These are phyloP conservation scores for Neofusicoccum kwambonambiense DNA, from an alignment of 2,329 filamentous ascomycete genomes.

Conservation along the genomic window DNA sequence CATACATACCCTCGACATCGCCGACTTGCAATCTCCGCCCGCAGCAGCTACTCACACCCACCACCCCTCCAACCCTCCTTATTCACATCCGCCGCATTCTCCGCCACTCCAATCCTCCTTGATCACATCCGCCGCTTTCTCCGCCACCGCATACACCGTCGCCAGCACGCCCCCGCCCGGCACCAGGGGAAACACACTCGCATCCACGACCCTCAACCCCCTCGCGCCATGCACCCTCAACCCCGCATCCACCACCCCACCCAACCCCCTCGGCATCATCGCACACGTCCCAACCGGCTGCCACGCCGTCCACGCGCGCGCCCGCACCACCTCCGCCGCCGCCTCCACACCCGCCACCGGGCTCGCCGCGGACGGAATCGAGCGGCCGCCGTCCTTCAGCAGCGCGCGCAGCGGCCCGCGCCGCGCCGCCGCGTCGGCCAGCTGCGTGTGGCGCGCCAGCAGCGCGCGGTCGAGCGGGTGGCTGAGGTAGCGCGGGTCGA, in stretches of 20 bases:
- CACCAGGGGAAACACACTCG: constrained; percentile 18
- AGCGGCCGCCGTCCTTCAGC: constrained; percentile 31
- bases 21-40: too few relatives aligned
- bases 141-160: constrained; percentile 14
- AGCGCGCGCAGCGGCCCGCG: constrained; percentile 32
- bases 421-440: constrained; percentile 33
- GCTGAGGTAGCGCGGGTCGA: constrained; percentile 40
- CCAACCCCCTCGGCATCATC: constrained; percentile 16
- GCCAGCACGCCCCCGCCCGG: constrained; percentile 12
- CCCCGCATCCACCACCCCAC: constrained; percentile 30
- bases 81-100: constrained; percentile 30
- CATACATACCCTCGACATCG: too few relatives aligned
- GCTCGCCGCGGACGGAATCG: constrained; percentile 17
- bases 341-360: neutral
- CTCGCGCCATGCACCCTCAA: constrained; percentile 28
- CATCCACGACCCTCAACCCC: constrained; percentile 20
- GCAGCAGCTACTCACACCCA: too few relatives aligned
- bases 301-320: neutral
- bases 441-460: constrained; percentile 35
- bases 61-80: constrained; percentile 20
- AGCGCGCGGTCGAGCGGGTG: constrained; percentile 43
- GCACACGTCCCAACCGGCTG: constrained; percentile 5
- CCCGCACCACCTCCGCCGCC: neutral
- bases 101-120: constrained; percentile 19
- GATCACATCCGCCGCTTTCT: constrained; percentile 30